A percentile compares a stretch with the other conserved stretches of the same genome.
phyloP scores from a whole-genome alignment of 108 stramenopile species.

The Phaeodactylum tricornutum region DNA sequence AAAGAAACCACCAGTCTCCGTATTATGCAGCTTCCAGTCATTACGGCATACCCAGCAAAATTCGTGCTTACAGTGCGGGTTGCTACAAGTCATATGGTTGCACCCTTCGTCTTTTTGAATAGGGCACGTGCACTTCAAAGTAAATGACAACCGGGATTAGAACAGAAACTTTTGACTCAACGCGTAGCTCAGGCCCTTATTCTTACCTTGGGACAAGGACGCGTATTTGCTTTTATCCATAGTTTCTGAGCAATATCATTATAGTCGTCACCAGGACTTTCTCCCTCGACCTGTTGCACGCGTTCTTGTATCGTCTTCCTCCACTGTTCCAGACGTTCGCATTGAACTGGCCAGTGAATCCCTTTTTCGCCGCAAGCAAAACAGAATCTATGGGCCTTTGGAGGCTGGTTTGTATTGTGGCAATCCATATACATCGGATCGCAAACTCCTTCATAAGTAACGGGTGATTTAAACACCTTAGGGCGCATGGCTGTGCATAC shows the following conservation, averaged over 20 bases:
- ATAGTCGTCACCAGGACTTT: slow-evolving; percentile 9
- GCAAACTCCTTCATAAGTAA: slow-evolving; percentile 42
- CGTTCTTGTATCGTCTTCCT: slow-evolving; percentile 31
- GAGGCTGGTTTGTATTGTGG: slow-evolving; percentile 17
- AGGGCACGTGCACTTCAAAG: slow-evolving; percentile 30
- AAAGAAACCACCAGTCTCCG: slow-evolving; percentile 48
- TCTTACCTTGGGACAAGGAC: slow-evolving; percentile 37
- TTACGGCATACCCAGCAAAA: slow-evolving; percentile 71
- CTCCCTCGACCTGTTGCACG: slow-evolving; percentile 23
- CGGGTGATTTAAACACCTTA: background rate
- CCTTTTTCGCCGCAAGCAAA: slow-evolving; percentile 29
- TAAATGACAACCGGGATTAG: background rate
- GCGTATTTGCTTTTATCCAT: slow-evolving; percentile 66
- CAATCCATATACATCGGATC: slow-evolving; percentile 19
- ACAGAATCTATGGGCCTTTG: slow-evolving; percentile 45
- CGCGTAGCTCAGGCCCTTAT: background rate
- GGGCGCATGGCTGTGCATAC: slow-evolving; percentile 21
- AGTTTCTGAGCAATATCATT: slow-evolving; percentile 41
- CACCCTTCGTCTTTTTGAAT: slow-evolving; percentile 74
- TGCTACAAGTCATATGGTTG: slow-evolving; percentile 62
- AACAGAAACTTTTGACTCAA: background rate
- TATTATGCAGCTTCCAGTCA: slow-evolving; percentile 45
- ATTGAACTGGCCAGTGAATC: slow-evolving; percentile 38
- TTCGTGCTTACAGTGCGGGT: slow-evolving; percentile 36
- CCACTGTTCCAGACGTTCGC: slow-evolving; percentile 39